These are phyloP conservation scores for Xylaria sp. DNA, from an alignment of 2,329 filamentous ascomycete species.

Conservation along the genomic window DNA sequence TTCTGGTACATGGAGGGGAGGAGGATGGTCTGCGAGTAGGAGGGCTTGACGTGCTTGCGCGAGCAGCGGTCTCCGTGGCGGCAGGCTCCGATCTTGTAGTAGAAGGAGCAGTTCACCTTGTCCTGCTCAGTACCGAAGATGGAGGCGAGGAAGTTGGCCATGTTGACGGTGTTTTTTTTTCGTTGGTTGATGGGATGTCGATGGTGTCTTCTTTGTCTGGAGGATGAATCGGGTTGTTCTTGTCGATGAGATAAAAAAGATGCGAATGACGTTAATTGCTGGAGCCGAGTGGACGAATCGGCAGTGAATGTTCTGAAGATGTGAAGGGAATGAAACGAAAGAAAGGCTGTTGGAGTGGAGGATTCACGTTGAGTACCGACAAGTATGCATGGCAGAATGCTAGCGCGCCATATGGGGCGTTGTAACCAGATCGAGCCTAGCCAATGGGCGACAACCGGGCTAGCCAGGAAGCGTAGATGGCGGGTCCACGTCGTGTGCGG, in stretches of 20 bases:
- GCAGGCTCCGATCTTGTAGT: conserved; percentile 99
- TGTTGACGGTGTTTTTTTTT: conserved; percentile 33
- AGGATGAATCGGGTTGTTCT: neutral
- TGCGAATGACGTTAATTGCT: neutral
- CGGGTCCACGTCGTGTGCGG: neutral
- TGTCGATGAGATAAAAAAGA: neutral
- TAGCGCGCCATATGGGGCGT: neutral
- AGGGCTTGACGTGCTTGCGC: conserved; percentile 98
- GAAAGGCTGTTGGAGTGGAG: conserved; percentile 13
- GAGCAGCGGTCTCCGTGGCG: conserved; percentile 97
- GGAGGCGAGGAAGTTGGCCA: conserved; percentile 98
- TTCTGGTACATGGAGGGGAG: conserved; percentile 99
- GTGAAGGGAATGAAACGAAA: neutral
- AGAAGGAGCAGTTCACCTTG: conserved; percentile 99
- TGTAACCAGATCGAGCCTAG: neutral
- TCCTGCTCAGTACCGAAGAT: conserved; percentile 99
- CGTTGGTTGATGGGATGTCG: neutral
- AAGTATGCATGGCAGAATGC: neutral
- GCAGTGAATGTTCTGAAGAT: neutral
- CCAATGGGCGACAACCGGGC: neutral
- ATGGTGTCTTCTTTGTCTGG: neutral
- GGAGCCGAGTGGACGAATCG: neutral
- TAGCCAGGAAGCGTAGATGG: neutral
- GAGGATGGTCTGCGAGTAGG: conserved; percentile 94
- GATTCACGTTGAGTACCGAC: neutral